Percentiles rank a stretch among this genome's conserved stretches.
Evolutionary conservation across 2,329 filamentous ascomycete genomes (phyloP).

Genomic region (Fusarium sp.): DNA sequence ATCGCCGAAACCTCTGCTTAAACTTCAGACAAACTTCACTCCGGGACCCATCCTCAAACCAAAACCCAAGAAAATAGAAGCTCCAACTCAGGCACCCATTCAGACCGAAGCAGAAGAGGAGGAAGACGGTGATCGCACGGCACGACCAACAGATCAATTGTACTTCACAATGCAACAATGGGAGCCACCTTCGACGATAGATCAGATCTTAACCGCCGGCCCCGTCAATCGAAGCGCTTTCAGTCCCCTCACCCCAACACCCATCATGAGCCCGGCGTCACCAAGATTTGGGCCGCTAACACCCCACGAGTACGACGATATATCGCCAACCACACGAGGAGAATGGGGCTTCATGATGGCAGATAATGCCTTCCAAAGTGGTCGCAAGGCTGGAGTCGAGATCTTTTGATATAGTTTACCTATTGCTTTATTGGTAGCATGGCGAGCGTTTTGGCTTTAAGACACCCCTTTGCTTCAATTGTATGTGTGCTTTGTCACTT

Average conservation of each 20-base stretch:
- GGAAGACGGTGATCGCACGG: conserved; percentile 55
- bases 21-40: conserved; percentile 60
- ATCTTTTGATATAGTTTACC: conserved; percentile 27
- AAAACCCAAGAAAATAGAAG: conserved; percentile 29
- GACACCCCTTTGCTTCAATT: conserved; percentile 20
- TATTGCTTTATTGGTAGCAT: conserved; percentile 10
- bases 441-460: conserved; percentile 25
- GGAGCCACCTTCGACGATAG: conserved; percentile 55
- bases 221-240: conserved; percentile 38
- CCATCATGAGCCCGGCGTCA: conserved; percentile 41
- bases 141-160: conserved; percentile 51
- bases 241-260: conserved; percentile 41
- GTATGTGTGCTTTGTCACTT: conserved; percentile 13
- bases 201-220: conserved; percentile 55
- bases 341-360: conserved; percentile 73
- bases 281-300: conserved; percentile 62
- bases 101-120: conserved; percentile 44
- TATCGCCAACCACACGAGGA: conserved; percentile 71
- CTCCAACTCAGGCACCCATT: background rate
- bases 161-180: conserved; percentile 48
- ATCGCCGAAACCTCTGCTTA: conserved; percentile 51
- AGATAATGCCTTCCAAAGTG: conserved; percentile 58
- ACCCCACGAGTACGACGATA: conserved; percentile 71
- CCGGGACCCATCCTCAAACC: conserved; percentile 18
- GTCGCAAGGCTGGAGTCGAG: conserved; percentile 63